phyloP scores from a whole-genome alignment of 495 filamentous ascomycete species.

The Ramalina peruviana region DNA sequence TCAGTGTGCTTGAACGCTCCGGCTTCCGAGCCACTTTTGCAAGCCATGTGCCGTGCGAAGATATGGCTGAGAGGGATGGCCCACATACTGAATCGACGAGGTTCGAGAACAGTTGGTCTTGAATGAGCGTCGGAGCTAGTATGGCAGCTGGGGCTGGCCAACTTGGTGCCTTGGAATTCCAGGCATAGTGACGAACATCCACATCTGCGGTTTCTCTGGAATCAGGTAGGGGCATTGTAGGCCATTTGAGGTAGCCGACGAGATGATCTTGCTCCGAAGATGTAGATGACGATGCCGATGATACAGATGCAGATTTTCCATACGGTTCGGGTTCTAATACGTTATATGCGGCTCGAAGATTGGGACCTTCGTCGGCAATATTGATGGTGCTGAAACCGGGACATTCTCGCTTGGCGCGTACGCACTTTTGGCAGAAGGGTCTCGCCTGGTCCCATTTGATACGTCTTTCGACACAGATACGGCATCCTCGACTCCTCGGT shows the following conservation, averaged over 20 bases:
- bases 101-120: conserved; percentile 2
- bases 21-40: neutral
- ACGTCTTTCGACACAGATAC: conserved; percentile 18
- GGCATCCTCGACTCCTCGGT: conserved; percentile 29
- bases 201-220: too few relatives aligned
- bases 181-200: too few relatives aligned
- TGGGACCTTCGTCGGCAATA: conserved; percentile 1
- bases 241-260: too few relatives aligned
- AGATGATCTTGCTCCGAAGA: too few relatives aligned
- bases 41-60: conserved; percentile 7
- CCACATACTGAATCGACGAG: neutral
- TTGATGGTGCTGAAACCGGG: conserved; percentile 8
- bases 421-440: conserved; percentile 23
- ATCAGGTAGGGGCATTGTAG: too few relatives aligned
- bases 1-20: neutral
- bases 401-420: conserved; percentile 17
- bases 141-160: neutral
- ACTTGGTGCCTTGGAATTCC: neutral
- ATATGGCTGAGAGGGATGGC: neutral
- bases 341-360: neutral
- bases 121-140: neutral
- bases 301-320: neutral
- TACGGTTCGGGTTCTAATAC: neutral
- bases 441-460: conserved; percentile 24
- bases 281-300: neutral